Conservation (phyloP, 768 basidiomycete species). For the Boletus tylopilopsis region DNA sequence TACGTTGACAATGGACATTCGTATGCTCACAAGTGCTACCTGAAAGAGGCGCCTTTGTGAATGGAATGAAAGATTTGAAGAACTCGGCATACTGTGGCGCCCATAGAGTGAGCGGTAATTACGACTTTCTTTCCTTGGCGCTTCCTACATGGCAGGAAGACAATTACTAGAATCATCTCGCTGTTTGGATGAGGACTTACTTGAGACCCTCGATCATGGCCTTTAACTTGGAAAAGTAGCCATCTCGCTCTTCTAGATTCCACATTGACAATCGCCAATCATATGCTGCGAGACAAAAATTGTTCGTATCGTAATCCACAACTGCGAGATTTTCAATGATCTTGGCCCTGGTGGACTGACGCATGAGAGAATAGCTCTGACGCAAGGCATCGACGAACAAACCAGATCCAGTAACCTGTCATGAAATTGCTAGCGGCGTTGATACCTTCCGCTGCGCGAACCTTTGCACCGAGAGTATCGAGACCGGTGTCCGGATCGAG, state of each 20-base stretch:
- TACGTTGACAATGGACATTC: not conserved
- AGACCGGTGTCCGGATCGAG: constrained; percentile 90
- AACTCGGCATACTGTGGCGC: constrained; percentile 55
- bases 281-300: constrained; percentile 79
- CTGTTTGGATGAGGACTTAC: constrained; percentile 34
- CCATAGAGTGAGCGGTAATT: constrained; percentile 85
- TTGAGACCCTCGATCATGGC: constrained; percentile 75
- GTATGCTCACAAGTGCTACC: constrained; percentile 43
- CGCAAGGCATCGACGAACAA: constrained; percentile 6
- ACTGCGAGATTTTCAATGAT: constrained; percentile 94
- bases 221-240: constrained; percentile 85
- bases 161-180: not conserved
- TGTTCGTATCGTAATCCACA: constrained; percentile 90
- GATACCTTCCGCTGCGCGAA: constrained; percentile 89
- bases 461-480: constrained; percentile 80
- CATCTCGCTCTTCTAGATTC: constrained; percentile 90
- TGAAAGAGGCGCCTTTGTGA: constrained; percentile 40
- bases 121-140: constrained; percentile 78
- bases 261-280: constrained; percentile 88
- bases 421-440: constrained; percentile 85
- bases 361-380: not conserved
- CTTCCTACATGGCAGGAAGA: constrained; percentile 36
- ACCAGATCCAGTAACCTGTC: constrained; percentile 96
- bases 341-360: constrained; percentile 57
- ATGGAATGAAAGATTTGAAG: not conserved